A percentile compares a stretch with the other conserved stretches of the same genome.
Evolutionary conservation across 345 rosid genomes (phyloP).

Genomic region (Salix brachista): DNA sequence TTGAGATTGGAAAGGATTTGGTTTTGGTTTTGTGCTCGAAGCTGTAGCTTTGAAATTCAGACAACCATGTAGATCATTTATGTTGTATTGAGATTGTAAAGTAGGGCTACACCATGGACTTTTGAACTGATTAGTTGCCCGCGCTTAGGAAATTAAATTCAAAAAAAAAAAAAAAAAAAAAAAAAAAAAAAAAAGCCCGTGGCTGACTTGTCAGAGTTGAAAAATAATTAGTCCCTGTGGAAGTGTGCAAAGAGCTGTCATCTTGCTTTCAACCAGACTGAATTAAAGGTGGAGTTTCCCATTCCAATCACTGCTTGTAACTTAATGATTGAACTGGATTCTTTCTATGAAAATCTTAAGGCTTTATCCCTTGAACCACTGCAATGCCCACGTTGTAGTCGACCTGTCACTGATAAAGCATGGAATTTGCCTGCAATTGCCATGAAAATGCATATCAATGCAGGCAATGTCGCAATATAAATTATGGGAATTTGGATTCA

Average conservation of each 20-base stretch:
- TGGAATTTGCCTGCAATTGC: constrained; percentile 93
- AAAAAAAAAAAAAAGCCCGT: constrained; percentile 54
- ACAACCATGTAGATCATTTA: background rate
- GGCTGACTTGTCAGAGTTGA: constrained; percentile 90
- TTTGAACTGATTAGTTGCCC: too few species aligned
- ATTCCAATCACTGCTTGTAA: constrained; percentile 98
- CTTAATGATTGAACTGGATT: constrained; percentile 98
- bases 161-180: too few species aligned
- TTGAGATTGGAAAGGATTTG: background rate
- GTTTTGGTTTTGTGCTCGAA: background rate
- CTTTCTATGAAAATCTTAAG: constrained; percentile 98
- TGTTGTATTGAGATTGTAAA: too few species aligned
- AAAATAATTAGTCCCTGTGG: constrained; percentile 96
- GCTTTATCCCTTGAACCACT: constrained; percentile 95
- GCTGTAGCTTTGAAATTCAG: background rate
- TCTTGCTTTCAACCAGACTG: constrained; percentile 93
- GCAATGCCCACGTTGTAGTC: constrained; percentile 98
- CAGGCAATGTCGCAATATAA: constrained; percentile 98
- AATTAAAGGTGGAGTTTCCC: constrained; percentile 94
- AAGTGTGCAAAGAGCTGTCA: constrained; percentile 98
- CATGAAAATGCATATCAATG: constrained; percentile 99
- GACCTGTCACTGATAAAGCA: constrained; percentile 95
- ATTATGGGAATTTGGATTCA: constrained; percentile 94
- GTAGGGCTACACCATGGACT: too few species aligned
- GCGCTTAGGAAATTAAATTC: too few species aligned